These are phyloP conservation scores for Hericium coralloides DNA, from an alignment of 768 basidiomycete species.

Conservation along the genomic window DNA sequence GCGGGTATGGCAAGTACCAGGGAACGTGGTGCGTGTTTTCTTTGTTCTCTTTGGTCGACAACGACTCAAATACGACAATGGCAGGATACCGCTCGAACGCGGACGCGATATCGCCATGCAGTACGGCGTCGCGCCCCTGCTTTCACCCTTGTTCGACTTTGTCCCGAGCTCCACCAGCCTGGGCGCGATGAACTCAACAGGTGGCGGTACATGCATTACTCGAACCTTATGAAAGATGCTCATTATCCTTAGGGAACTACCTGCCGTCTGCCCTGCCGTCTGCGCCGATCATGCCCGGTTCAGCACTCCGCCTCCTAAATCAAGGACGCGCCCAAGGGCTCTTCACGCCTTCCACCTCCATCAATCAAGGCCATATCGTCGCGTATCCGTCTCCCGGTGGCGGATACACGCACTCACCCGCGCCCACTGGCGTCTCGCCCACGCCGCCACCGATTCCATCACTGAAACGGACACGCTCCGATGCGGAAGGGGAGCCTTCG, in stretches of 20 bases:
- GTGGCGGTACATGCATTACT: conserved; percentile 7
- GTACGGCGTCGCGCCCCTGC: conserved; percentile 83
- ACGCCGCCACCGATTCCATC: conserved; percentile 29
- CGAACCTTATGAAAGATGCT: background rate
- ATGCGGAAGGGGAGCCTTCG: conserved; percentile 46
- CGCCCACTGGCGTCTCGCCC: conserved; percentile 25
- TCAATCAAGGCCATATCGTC: conserved; percentile 30
- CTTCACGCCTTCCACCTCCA: conserved; percentile 78
- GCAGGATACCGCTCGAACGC: conserved; percentile 92
- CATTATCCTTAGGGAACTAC: conserved; percentile 9
- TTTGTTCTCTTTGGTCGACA: background rate
- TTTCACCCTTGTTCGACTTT: conserved; percentile 90
- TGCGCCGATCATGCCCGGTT: conserved; percentile 83
- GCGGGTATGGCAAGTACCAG: conserved; percentile 98
- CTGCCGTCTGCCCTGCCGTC: conserved; percentile 44
- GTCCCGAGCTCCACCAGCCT: conserved; percentile 69
- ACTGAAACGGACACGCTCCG: conserved; percentile 57
- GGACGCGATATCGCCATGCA: conserved; percentile 89
- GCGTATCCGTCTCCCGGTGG: conserved; percentile 45
- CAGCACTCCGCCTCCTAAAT: conserved; percentile 73
- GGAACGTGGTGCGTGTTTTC: conserved; percentile 77
- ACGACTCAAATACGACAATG: background rate
- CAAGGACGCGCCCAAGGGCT: conserved; percentile 83
- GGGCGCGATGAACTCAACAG: conserved; percentile 44
- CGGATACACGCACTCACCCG: conserved; percentile 43